These are phyloP conservation scores for Paspalum notatum DNA, from an alignment of 176 grass and related monocot genomes.

Conservation along the genomic window DNA sequence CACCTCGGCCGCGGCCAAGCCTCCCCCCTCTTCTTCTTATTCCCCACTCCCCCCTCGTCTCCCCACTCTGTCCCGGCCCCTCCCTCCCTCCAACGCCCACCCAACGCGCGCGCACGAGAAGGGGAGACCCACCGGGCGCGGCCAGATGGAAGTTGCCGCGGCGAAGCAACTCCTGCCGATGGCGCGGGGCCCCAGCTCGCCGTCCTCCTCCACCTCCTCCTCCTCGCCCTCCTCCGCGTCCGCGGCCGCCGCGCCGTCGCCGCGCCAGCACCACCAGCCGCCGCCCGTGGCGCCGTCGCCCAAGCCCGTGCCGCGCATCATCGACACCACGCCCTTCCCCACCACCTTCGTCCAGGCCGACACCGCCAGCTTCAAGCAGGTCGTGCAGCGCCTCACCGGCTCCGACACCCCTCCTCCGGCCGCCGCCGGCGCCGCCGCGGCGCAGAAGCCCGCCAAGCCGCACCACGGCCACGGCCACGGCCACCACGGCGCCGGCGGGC, in stretches of 20 bases:
- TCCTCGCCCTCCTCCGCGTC: conserved; percentile 21
- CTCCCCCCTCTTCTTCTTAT: conserved; percentile 36
- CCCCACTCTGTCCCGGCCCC: not conserved
- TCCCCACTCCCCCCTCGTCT: conserved; percentile 41
- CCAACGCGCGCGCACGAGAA: not conserved
- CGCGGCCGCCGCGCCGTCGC: conserved; percentile 5
- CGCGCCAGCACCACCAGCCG: not conserved
- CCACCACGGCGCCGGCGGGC: not conserved
- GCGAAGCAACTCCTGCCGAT: conserved; percentile 43
- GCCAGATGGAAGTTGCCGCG: conserved; percentile 47
- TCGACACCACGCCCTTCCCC: conserved; percentile 75
- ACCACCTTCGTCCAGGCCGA: conserved; percentile 91
- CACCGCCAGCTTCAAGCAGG: conserved; percentile 78
- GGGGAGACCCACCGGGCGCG: not conserved
- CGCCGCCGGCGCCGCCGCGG: not conserved
- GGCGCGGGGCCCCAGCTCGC: conserved; percentile 37
- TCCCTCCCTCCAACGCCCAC: not conserved
- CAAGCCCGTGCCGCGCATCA: conserved; percentile 57
- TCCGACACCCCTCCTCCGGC: conserved; percentile 41
- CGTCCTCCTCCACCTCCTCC: conserved; percentile 36
- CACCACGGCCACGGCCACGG: not conserved
- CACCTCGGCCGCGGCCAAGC: no score
- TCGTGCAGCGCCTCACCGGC: conserved; percentile 88
- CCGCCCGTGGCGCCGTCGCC: conserved; percentile 32
- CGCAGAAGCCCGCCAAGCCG: conserved; percentile 42